Base-by-base conservation (phyloP, 2,329 filamentous ascomycete genomes). In the Drechslerella coelobrocha region DNA sequence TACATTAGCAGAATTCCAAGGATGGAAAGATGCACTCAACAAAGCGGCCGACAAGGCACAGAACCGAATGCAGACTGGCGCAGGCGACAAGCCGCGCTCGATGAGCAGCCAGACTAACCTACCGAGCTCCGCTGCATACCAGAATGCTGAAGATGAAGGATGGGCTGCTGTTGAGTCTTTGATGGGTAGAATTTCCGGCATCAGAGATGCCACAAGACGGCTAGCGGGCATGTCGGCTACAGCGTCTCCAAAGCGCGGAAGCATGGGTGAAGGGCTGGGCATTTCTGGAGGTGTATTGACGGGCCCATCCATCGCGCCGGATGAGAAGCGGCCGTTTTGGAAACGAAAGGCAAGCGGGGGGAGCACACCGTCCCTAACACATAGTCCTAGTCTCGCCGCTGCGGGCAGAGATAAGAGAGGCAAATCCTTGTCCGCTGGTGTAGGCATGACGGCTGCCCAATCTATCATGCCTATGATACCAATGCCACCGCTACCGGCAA, bases 131-230 rank as follows among this genome's bases (percentile, higher is more conserved):
- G 60, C 65, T 12, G 74, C 73, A 9, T 61, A 73, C 43, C 48
- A 73, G 26, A 54, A 78, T 6, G 81, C 87, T 4, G 91, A 96
- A 75, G 88, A 93, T 59, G 84, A 84, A 68, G 91, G 96, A 78
- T 99, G 94, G 94, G 84, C 86, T 68, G 89, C 89, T 75, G 89
- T 96, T 1, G 92, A 97, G 79, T 83, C 87, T 0, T 82, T 99
- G 37, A 89, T 97, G 26, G 92, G 91, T 77, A 87, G 91, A 69
- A 86, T 97, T 12, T 89, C 92, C 5, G 92, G 91, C 1, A 92
- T 92, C 51, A 85, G 94, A 75, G 94, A 99, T 80, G 91, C 92
- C 1, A 86, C 97, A 21, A 87, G 92, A 53, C 86, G 91, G 37
- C 82, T 99, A 47, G 93, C 92, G 9, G 92, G 90, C 85, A 79